Base-by-base conservation (phyloP, 164 flowering plant species). In the Kingdonia uniflora region DNA sequence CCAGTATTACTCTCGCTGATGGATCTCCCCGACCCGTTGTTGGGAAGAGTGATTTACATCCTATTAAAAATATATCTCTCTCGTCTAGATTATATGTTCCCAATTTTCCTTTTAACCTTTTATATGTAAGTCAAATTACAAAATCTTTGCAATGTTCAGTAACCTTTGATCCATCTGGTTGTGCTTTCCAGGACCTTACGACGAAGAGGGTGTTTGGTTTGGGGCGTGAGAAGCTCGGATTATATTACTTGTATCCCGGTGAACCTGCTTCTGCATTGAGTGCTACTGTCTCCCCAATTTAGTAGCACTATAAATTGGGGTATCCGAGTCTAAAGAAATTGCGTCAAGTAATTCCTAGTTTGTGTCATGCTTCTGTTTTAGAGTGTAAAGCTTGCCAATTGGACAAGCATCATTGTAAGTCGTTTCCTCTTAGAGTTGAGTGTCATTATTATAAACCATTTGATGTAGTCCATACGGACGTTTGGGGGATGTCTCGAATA, bases 171-270 rank as follows among this genome's bases (percentile, higher is more conserved):
- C 23, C 49, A 4, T 1, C 2, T 45, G 49, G 0, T 45, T 45
- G 49, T 45, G 24, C 20, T 45, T 45, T 45, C 13, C 24, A 45
- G 13, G 49, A 45, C 5, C 23, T 45, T 12, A 19, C 11, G 49
- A 45, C 23, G 22, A 45, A 45, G 49, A 17, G 4, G 23, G 49
- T 45, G 49, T 14, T 19, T 45, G 49, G 49, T 45, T 45, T 19
- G 49, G 49, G 49, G 20, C 20, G 16, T 45, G 23, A 45, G 25
- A 19, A 12, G 19, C 6, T 14, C 16, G 49, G 49, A 7, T 45
- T 16, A 5, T 45, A 45, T 20, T 17, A 16, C 1, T n/a, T 42
- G 17, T 6, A 42, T 42, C n/a, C 16, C 16, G 46, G 16, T 12
- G 46, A 42, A 14, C 16, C 46, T n/a, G 7, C n/a, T 42, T 42